Percentiles rank a stretch among this genome's conserved stretches.
Evolutionary conservation across 139 green algal species (phyloP).

Genomic region (Closterium sp.): DNA sequence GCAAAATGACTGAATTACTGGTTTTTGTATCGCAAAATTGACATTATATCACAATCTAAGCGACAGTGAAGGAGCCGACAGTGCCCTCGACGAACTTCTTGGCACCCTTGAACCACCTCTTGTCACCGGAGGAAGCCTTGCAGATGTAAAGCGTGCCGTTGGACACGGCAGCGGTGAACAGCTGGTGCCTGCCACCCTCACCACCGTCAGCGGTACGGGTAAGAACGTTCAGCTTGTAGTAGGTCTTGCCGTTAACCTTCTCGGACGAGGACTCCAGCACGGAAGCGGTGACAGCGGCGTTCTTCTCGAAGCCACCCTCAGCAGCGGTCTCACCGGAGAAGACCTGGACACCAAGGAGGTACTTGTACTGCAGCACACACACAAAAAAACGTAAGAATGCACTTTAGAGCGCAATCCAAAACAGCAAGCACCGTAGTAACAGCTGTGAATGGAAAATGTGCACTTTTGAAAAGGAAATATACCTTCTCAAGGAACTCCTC

Average conservation of each 20-base stretch:
- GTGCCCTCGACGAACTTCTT: constrained; percentile 67
- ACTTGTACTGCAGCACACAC: constrained; percentile 20
- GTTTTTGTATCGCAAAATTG: not conserved
- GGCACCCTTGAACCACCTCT: constrained; percentile 93
- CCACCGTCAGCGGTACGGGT: constrained; percentile 85
- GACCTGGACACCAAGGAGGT: constrained; percentile 42
- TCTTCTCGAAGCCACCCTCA: constrained; percentile 84
- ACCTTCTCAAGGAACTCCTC: constrained; percentile 81
- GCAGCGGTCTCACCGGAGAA: constrained; percentile 66
- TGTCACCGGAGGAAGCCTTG: constrained; percentile 88
- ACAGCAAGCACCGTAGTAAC: not conserved
- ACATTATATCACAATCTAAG: constrained; percentile 53
- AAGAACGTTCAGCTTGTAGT: constrained; percentile 91
- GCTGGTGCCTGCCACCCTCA: constrained; percentile 94
- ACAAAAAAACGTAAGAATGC: not conserved
- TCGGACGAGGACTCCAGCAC: constrained; percentile 79
- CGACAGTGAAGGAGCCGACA: constrained; percentile 81
- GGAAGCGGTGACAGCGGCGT: constrained; percentile 76
- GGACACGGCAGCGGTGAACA: constrained; percentile 87
- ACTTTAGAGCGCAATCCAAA: not conserved
- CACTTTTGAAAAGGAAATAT: not conserved
- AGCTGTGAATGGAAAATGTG: not conserved
- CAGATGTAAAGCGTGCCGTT: constrained; percentile 83
- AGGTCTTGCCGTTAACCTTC: constrained; percentile 93
- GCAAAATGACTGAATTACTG: not conserved